phyloP scores from a whole-genome alignment of 306 rosid genomes.

The Prunus mume region DNA sequence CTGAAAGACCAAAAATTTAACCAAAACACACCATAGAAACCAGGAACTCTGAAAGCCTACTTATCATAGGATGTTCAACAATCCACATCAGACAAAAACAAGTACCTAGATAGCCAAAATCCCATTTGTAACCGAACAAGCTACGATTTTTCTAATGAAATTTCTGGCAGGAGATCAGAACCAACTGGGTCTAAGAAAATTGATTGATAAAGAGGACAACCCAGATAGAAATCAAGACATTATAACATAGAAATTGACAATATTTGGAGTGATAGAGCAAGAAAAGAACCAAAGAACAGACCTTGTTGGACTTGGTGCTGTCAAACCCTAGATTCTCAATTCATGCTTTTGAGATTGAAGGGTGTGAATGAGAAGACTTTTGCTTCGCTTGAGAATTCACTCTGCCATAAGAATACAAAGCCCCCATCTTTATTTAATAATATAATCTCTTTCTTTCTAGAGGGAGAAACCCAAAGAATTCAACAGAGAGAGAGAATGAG shows the following conservation, averaged over 20 bases:
- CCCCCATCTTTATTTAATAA: slow-evolving; percentile 42
- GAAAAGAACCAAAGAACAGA: slow-evolving; percentile 49
- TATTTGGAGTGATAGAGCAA: slow-evolving; percentile 17
- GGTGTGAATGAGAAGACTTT: slow-evolving; percentile 72
- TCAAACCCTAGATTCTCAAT: slow-evolving; percentile 87
- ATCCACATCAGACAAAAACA: slow-evolving; percentile 27
- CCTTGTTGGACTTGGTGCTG: slow-evolving; percentile 61
- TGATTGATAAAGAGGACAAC: not conserved
- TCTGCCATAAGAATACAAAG: slow-evolving; percentile 56
- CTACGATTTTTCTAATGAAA: slow-evolving; percentile 10
- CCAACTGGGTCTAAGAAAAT: slow-evolving; percentile 25
- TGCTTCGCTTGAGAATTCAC: slow-evolving; percentile 65
- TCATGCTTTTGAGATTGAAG: slow-evolving; percentile 58
- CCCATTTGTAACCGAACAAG: slow-evolving; percentile 47
- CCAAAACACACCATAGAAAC: slow-evolving; percentile 25
- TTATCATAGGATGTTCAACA: slow-evolving; percentile 37
- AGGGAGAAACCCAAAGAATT: slow-evolving; percentile 9
- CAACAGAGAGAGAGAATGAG: slow-evolving; percentile 21
- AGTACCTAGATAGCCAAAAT: slow-evolving; percentile 32
- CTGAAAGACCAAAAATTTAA: slow-evolving; percentile 26
- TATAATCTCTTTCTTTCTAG: slow-evolving; percentile 5
- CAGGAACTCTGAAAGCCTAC: slow-evolving; percentile 23
- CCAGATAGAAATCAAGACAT: slow-evolving; percentile 27
- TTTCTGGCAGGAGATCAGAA: slow-evolving; percentile 35
- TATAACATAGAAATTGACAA: slow-evolving; percentile 21